Evolutionary conservation across 1,284 basidiomycete species (phyloP), one percentile per base, ranked within the genome.

Genomic region (Schizopora paradoxa): DNA sequence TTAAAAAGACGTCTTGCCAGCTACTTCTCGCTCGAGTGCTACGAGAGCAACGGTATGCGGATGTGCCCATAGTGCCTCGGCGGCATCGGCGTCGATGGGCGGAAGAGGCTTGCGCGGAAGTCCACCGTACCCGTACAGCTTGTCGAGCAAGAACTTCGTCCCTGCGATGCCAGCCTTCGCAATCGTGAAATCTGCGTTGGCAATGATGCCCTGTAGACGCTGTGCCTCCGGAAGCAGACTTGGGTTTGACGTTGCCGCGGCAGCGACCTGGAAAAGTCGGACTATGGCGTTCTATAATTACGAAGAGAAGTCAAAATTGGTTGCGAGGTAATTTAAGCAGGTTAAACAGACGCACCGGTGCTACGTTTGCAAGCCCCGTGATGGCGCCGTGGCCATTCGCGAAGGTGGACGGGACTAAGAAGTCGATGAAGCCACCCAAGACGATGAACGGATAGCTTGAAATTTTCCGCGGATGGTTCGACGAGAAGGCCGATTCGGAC

Each of bases 151-250:
- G 61, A 70, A 83, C 66, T 95, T 95, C 10, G 86, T 91, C 5
- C 90, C 91, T 1, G 85, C 68, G 54, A 94, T 86, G 3, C 84
- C 86, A 2, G 78, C 66, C 61, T 86, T 86, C 22, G 85, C 77
- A 56, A 91, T 83, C 10, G 87, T 86, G 52, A 72, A 82, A 60
- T 95, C 91, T 3, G 82, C 89, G 26, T 77, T 79, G 18, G 86
- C 85, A 41, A 89, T 72, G 49, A 91, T 77, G 22, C 82, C 86
- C 62, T 94, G 91, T 35, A 94, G 61, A 21, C 69, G 71, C 57
- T 86, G 82, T 0, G 89, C 86, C 62, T 88, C 79, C 2, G 72
- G 63, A 38, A 92, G 73, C 21, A 77, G 59, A n/a, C 74, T 70
- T 8, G 71, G 66, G 53, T 82, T 72, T 34, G 68, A 65, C 50